phyloP scores from a whole-genome alignment of 495 filamentous ascomycete species.

The Hypomontagnella monticulosa region DNA sequence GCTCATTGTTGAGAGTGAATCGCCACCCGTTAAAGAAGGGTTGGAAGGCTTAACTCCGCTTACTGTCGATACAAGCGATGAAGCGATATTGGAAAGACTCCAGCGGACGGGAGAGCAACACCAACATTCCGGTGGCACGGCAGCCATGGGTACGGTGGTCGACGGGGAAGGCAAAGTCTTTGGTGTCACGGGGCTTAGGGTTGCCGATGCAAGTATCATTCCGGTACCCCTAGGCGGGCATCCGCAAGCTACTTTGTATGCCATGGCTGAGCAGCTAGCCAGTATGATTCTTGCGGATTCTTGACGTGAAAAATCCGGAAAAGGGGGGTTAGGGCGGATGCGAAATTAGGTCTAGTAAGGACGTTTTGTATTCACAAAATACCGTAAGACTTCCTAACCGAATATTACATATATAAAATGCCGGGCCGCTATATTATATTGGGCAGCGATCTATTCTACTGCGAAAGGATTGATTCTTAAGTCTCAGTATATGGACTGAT shows the following conservation, averaged over 20 bases:
- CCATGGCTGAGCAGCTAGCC: constrained; percentile 32
- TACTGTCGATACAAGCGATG: constrained; percentile 24
- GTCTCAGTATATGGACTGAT: too few species aligned
- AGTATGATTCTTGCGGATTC: constrained; percentile 19
- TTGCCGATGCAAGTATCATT: constrained; percentile 67
- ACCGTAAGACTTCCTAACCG: too few species aligned
- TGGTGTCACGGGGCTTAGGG: constrained; percentile 61
- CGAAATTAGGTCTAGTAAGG: too few species aligned
- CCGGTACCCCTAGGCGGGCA: constrained; percentile 44
- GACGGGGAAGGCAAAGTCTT: constrained; percentile 60
- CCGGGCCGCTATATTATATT: too few species aligned
- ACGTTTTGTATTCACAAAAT: too few species aligned
- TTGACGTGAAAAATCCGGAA: not conserved
- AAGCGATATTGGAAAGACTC: constrained; percentile 24
- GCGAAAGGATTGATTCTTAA: too few species aligned
- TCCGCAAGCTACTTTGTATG: constrained; percentile 31
- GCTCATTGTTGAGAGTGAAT: constrained; percentile 23
- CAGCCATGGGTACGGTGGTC: constrained; percentile 64
- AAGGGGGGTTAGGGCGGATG: not conserved
- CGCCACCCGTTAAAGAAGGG: constrained; percentile 24
- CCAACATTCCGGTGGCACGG: constrained; percentile 61
- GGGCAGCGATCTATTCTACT: too few species aligned
- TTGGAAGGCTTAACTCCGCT: constrained; percentile 21
- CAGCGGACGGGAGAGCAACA: constrained; percentile 28
- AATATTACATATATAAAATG: too few species aligned